Evolutionary conservation across 441 rosid genomes (phyloP), one percentile per base, ranked within the genome.

Genomic region (Capsella rubella): DNA sequence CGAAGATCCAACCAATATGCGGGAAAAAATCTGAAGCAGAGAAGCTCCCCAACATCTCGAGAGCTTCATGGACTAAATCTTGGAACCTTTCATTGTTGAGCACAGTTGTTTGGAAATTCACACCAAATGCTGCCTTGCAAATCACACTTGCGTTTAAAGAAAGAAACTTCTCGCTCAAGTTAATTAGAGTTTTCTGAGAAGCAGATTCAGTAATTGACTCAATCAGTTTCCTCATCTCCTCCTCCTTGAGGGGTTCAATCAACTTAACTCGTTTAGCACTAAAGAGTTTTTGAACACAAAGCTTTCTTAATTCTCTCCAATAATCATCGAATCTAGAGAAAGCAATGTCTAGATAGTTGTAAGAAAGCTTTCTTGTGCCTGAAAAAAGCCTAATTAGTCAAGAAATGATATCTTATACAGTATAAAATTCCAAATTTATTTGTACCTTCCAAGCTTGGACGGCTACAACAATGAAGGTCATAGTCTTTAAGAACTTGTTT

Each of bases 401-500:
- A 4, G 40, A 35, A 59, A 14, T 21, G 8, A n/a, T 0, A 14
- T 34, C 7, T 40, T 4, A 47, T 21, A 28, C 25, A 21, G 25
- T 32, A 10, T 11, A 51, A 2, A 14, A 8, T 0, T 13, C 8
- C 34, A 3, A 13, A n/a, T 34, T 1, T 8, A 27, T 55, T 11
- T 40, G 3, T 64, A 52, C 85, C 85, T 5, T 73, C 59, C 5
- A 76, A 5, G 6, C 4, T 69, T 34, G 94, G 87, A 76, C 94
- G 80, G 64, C 87, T 86, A 73, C 89, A 84, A 68, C 85, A 87
- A 32, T 71, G 60, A n/a, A 82, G 83, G 62, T 89, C 91, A 59
- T 84, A 73, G 27, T 53, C 69, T 72, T 61, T 83, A 25, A 89
- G 67, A 64, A 74, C 86, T 54, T 86, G 86, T 63, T 63, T 82